These are phyloP conservation scores for Sarcodon sp. DNA, from an alignment of 768 basidiomycete species.

Conservation along the genomic window DNA sequence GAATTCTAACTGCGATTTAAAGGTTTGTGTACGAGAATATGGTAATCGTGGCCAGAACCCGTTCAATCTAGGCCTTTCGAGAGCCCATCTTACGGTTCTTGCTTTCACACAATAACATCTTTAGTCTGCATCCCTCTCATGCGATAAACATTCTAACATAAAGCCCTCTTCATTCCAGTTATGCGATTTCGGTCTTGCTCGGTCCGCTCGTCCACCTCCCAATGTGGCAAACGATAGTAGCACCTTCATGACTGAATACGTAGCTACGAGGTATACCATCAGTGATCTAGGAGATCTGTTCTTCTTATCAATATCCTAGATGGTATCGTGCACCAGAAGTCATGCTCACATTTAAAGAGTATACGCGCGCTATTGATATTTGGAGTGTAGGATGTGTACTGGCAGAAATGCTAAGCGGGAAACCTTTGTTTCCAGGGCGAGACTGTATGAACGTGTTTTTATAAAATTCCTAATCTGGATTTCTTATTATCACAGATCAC, in stretches of 20 bases:
- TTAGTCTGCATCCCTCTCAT: not conserved
- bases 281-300: constrained; percentile 5
- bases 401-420: constrained; percentile 88
- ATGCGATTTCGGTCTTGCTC: constrained; percentile 82
- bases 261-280: constrained; percentile 65
- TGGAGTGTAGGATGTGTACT: constrained; percentile 83
- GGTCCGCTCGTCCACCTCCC: constrained; percentile 63
- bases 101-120: too few relatives aligned
- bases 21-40: constrained; percentile 31
- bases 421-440: constrained; percentile 89
- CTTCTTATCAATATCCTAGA: not conserved
- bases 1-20: constrained; percentile 94
- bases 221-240: constrained; percentile 64
- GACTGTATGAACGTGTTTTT: constrained; percentile 35
- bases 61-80: too few relatives aligned
- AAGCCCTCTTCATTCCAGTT: constrained; percentile 26
- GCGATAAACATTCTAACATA: not conserved
- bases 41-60: too few relatives aligned
- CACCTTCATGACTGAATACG: constrained; percentile 88
- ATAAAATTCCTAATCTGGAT: not conserved
- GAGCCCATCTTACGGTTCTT: too few relatives aligned
- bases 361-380: constrained; percentile 78
- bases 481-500: constrained; percentile 43
- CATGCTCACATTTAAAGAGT: constrained; percentile 96
- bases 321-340: constrained; percentile 99